phyloP scores from a whole-genome alignment of 371 early-diverging fungal genomes.

The Mucor racemosus region DNA sequence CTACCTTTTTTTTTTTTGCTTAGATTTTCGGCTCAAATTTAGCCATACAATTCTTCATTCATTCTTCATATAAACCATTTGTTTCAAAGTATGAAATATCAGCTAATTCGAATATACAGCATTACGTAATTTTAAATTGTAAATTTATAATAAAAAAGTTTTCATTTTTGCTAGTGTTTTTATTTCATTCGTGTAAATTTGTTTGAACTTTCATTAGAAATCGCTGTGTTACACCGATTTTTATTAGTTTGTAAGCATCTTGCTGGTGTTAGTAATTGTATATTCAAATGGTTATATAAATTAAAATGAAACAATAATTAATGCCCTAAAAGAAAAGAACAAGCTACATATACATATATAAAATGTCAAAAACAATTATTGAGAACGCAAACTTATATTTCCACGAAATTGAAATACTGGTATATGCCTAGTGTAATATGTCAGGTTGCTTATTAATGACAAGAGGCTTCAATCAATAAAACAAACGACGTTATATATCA shows the following conservation, averaged over 20 bases:
- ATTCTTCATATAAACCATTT: neutral
- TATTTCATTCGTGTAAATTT: neutral
- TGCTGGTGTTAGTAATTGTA: neutral
- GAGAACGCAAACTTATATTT: too few relatives aligned
- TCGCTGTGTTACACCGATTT: neutral
- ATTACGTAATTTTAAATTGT: neutral
- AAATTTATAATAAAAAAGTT: neutral
- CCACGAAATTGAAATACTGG: too few relatives aligned
- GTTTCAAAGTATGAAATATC: neutral
- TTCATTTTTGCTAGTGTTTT: too few relatives aligned
- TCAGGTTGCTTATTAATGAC: too few relatives aligned
- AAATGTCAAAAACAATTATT: too few relatives aligned
- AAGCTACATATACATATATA: neutral
- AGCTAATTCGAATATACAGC: neutral
- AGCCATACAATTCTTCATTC: neutral
- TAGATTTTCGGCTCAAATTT: neutral
- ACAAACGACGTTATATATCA: too few relatives aligned
- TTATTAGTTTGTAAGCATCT: neutral
- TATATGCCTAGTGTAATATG: too few relatives aligned
- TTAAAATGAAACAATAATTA: neutral
- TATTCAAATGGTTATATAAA: neutral
- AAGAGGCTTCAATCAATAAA: too few relatives aligned
- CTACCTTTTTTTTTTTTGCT: neutral
- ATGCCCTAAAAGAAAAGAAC: neutral
- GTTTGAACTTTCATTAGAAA: neutral